Evolutionary conservation across 164 flowering plant genomes (phyloP).

Genomic region (grape (Vitis vinifera)): ASM3070453v1 NC_081821.1:8182501-8183000

Average conservation of each 20-base stretch:
- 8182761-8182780: slow-evolving; percentile 21
- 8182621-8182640: too few relatives aligned
- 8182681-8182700: too few relatives aligned
- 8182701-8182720: too few relatives aligned
- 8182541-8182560: too few relatives aligned
- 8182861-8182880: slow-evolving; percentile 19
- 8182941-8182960: slow-evolving; percentile 15
- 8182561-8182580: too few relatives aligned
- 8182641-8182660: too few relatives aligned
- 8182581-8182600: too few relatives aligned
- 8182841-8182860: slow-evolving; percentile 25
- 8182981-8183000: background rate
- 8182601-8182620: too few relatives aligned
- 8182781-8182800: slow-evolving; percentile 10
- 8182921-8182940: background rate
- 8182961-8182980: slow-evolving; percentile 12
- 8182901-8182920: slow-evolving; percentile 24
- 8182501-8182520: too few relatives aligned
- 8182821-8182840: slow-evolving; percentile 17
- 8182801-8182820: slow-evolving; percentile 10
- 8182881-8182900: slow-evolving; percentile 23
- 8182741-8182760: slow-evolving; percentile 1
- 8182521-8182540: too few relatives aligned
- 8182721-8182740: too few relatives aligned
- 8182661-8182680: too few relatives aligned